phyloP scores from a whole-genome alignment of 2,329 filamentous ascomycete species.

The Fusarium nanum region DNA sequence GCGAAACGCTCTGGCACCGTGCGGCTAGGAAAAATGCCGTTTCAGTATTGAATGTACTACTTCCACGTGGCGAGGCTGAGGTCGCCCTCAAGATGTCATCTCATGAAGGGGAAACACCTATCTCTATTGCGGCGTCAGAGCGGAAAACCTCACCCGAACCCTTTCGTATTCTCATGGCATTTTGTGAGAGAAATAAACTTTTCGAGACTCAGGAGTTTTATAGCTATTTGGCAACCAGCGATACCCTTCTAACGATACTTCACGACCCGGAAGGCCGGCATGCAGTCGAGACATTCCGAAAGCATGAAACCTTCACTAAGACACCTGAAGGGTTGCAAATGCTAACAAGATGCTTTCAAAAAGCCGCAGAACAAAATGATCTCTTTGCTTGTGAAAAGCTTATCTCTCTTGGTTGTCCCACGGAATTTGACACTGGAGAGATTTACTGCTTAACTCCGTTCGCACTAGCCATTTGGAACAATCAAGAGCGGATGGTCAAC shows the following conservation, averaged over 20 bases:
- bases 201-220: rapidly evolving
- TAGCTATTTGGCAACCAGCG: neutral
- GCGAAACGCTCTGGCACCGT: neutral
- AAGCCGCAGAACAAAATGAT: neutral
- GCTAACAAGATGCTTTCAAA: neutral
- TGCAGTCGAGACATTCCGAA: neutral
- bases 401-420: neutral
- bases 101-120: rapidly evolving
- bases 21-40: rapidly evolving
- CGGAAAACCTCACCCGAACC: rapidly evolving
- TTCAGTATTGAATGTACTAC: rapidly evolving
- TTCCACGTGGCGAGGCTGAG: neutral
- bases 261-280: rapidly evolving
- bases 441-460: neutral
- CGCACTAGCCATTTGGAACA: neutral
- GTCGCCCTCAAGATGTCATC: neutral
- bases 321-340: neutral
- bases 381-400: neutral
- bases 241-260: neutral
- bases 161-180: neutral
- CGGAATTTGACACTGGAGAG: neutral
- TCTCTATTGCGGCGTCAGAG: neutral
- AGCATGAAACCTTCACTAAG: neutral
- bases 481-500: rapidly evolving
- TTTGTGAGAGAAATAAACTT: rapidly evolving